Evolutionary conservation across 2,329 filamentous ascomycete genomes (phyloP).

Genomic region (Anthostomella pinea): DNA sequence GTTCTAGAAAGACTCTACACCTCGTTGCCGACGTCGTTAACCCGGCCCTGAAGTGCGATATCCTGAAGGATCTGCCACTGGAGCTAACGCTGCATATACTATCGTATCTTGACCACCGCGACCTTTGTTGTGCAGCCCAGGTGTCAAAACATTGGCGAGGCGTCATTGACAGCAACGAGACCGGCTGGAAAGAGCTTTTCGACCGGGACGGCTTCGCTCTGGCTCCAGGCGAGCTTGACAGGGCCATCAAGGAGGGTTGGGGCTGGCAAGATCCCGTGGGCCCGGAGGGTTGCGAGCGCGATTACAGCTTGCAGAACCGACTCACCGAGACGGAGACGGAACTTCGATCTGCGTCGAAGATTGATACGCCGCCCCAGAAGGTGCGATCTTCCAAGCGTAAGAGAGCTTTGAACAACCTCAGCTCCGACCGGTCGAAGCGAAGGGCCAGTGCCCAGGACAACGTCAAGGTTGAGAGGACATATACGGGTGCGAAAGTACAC

Average conservation of each 20-base stretch:
- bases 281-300: constrained; percentile 71
- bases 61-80: constrained; percentile 75
- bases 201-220: constrained; percentile 79
- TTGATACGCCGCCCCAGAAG: constrained; percentile 41
- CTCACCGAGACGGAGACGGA: constrained; percentile 54
- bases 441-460: constrained; percentile 49
- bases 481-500: constrained; percentile 44
- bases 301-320: constrained; percentile 62
- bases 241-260: constrained; percentile 89
- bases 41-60: constrained; percentile 91
- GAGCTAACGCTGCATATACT: constrained; percentile 88
- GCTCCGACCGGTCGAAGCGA: constrained; percentile 52
- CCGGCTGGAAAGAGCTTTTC: constrained; percentile 90
- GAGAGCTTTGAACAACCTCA: constrained; percentile 45
- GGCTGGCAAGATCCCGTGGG: constrained; percentile 91
- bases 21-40: constrained; percentile 90
- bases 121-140: constrained; percentile 85
- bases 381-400: constrained; percentile 55
- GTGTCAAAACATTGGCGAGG: constrained; percentile 94
- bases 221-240: constrained; percentile 76
- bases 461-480: constrained; percentile 40
- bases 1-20: constrained; percentile 82
- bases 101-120: constrained; percentile 78
- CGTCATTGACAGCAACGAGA: constrained; percentile 89
- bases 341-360: constrained; percentile 41